A percentile compares a stretch with the other conserved stretches of the same genome.
Conservation (phyloP, 192 early-diverging fungal genomes). For the Coemansia sp. region DNA sequence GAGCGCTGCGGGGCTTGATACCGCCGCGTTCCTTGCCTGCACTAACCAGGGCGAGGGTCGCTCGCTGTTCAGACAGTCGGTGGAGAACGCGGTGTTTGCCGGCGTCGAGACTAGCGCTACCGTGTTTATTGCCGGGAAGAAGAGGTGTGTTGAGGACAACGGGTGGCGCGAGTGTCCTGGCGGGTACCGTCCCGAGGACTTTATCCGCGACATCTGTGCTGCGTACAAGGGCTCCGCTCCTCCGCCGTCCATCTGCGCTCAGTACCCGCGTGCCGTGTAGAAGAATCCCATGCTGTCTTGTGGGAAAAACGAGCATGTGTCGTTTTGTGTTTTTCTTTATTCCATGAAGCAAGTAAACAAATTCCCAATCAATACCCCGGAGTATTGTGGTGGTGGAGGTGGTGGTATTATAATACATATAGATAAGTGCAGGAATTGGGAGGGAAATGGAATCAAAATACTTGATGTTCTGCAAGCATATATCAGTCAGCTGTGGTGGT, state of each 20-base stretch:
- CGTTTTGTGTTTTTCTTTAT: neutral
- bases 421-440: too few species aligned
- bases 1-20: constrained; percentile 43
- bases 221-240: constrained; percentile 37
- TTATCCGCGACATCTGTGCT: constrained; percentile 51
- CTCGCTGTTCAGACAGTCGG: constrained; percentile 54
- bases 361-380: too few species aligned
- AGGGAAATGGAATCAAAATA: too few species aligned
- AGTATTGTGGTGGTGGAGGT: too few species aligned
- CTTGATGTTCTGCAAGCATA: too few species aligned
- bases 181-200: constrained; percentile 34
- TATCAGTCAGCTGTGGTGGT: too few species aligned
- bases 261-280: constrained; percentile 17
- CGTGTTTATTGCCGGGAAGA: constrained; percentile 60
- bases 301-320: neutral
- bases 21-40: constrained; percentile 50
- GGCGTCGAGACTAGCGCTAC: constrained; percentile 62
- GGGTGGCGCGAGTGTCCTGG: constrained; percentile 52
- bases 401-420: too few species aligned
- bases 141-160: constrained; percentile 64
- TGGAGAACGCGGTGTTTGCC: constrained; percentile 48
- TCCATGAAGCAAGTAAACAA: too few species aligned
- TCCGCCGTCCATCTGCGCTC: constrained; percentile 37
- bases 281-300: neutral
- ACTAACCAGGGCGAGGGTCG: constrained; percentile 39